phyloP scores from a whole-genome alignment of 2,329 filamentous ascomycete genomes.

The Botrytis fabae region DNA sequence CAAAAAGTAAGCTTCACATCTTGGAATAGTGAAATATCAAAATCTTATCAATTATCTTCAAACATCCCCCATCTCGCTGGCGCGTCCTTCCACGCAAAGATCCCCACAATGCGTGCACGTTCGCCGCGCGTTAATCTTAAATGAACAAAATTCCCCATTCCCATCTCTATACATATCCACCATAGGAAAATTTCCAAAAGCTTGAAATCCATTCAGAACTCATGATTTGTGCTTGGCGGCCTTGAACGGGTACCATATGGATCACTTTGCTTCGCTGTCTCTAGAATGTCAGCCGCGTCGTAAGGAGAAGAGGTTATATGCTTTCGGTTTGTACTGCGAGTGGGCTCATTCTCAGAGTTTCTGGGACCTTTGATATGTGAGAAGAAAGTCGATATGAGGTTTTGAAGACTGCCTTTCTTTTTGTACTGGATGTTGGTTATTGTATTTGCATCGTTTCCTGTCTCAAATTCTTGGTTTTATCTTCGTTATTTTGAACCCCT shows the following conservation, averaged over 20 bases:
- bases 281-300: neutral
- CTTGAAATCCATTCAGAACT: neutral
- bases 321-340: neutral
- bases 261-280: neutral
- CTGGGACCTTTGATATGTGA: neutral
- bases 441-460: neutral
- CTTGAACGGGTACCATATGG: neutral
- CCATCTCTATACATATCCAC: constrained; percentile 4
- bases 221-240: constrained; percentile 6
- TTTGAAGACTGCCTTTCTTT: neutral
- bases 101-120: constrained; percentile 11
- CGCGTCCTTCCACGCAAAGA: constrained; percentile 18
- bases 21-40: neutral
- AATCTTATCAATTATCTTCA: neutral
- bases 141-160: neutral
- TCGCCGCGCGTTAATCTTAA: constrained; percentile 17
- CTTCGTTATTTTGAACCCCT: neutral
- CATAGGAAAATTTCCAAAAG: neutral
- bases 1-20: neutral
- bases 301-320: neutral
- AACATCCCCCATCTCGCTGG: neutral
- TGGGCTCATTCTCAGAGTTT: neutral
- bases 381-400: neutral
- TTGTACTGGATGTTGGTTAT: neutral
- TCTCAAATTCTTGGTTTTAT: too few species aligned